phyloP scores from a whole-genome alignment of 768 basidiomycete species.

The Mycena galericulata region DNA sequence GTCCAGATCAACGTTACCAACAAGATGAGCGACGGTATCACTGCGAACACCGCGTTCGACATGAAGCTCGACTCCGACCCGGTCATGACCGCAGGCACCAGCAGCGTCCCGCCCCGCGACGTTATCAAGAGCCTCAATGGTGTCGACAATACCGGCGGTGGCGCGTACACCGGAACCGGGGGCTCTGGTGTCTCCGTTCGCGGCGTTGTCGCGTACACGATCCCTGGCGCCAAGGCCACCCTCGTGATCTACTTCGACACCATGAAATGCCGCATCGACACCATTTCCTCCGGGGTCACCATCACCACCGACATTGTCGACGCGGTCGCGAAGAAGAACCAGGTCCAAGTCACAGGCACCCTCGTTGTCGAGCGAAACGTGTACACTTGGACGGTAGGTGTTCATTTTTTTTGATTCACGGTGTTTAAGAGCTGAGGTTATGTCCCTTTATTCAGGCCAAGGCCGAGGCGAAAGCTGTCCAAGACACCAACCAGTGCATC shows the following conservation, averaged over 20 bases:
- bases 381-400: too few relatives aligned
- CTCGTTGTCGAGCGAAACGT: too few relatives aligned
- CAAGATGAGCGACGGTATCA: background rate
- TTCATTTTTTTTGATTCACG: too few relatives aligned
- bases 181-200: background rate
- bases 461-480: too few relatives aligned
- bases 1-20: background rate
- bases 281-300: background rate
- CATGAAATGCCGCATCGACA: constrained; percentile 1
- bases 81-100: constrained; percentile 1
- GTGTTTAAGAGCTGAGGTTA: too few relatives aligned
- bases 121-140: background rate
- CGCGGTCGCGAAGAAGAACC: too few relatives aligned
- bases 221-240: background rate
- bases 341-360: too few relatives aligned
- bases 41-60: background rate
- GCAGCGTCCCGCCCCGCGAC: too few relatives aligned
- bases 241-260: constrained; percentile 14
- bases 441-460: too few relatives aligned
- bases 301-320: too few relatives aligned
- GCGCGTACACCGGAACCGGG: constrained; percentile 1
- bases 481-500: too few relatives aligned
- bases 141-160: background rate
- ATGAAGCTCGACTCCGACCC: too few relatives aligned
- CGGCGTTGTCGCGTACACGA: background rate